These are phyloP conservation scores for Santalum album DNA, from an alignment of 164 flowering plant species.

Conservation along the genomic window DNA sequence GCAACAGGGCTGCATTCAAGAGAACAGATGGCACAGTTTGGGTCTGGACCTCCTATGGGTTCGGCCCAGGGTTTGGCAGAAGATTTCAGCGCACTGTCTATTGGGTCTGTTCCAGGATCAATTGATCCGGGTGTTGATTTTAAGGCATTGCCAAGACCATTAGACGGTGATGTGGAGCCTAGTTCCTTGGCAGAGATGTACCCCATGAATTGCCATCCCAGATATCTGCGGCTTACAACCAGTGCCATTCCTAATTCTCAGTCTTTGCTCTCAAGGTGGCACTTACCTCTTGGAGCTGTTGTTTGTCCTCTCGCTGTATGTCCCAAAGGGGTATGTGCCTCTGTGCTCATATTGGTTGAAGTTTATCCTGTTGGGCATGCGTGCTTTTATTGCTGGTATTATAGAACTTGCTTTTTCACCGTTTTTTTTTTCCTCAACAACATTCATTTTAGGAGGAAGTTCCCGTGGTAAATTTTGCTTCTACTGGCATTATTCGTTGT, in stretches of 20 bases:
- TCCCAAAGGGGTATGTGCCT: slow-evolving; percentile 80
- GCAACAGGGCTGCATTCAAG: slow-evolving; percentile 28
- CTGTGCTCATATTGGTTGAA: slow-evolving; percentile 6
- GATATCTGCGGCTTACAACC: slow-evolving; percentile 77
- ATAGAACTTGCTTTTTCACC: not conserved
- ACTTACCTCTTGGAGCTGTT: slow-evolving; percentile 93
- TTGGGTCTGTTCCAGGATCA: slow-evolving; percentile 79
- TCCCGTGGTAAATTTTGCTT: slow-evolving; percentile 73
- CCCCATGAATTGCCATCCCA: slow-evolving; percentile 68
- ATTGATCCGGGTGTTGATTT: slow-evolving; percentile 66
- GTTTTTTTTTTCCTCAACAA: slow-evolving; percentile 7
- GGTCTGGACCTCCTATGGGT: slow-evolving; percentile 34
- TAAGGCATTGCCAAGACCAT: slow-evolving; percentile 74
- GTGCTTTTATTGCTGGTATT: not conserved
- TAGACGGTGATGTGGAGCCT: slow-evolving; percentile 82
- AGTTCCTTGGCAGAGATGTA: slow-evolving; percentile 40
- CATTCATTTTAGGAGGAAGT: slow-evolving; percentile 94
- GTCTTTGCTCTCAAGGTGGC: slow-evolving; percentile 89
- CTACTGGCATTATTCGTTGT: slow-evolving; percentile 79
- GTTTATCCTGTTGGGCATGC: not conserved
- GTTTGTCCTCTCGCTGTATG: slow-evolving; percentile 93
- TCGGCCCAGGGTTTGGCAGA: slow-evolving; percentile 60
- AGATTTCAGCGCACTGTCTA: slow-evolving; percentile 69
- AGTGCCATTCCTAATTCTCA: slow-evolving; percentile 79
- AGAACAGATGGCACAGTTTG: slow-evolving; percentile 38